phyloP scores from a whole-genome alignment of 2,329 filamentous ascomycete species.

The Cladosporium sp. region DNA sequence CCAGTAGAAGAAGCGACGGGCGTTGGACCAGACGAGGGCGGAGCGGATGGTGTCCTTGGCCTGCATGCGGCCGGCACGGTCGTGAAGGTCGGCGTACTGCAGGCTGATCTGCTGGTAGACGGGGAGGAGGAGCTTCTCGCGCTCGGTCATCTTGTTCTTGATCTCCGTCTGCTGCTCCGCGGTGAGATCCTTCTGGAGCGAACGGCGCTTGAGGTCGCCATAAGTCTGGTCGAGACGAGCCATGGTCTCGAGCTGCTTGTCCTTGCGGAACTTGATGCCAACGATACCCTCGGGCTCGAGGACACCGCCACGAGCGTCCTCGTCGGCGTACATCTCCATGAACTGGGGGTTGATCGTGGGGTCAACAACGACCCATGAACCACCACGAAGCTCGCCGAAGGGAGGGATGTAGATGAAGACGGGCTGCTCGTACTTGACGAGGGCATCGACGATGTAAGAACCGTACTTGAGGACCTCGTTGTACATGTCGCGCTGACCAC shows the following conservation, averaged over 20 bases:
- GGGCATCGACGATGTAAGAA: slow-evolving; percentile 96
- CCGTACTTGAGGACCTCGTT: slow-evolving; percentile 99
- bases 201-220: slow-evolving; percentile 74
- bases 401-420: slow-evolving; percentile 99
- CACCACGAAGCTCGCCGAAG: slow-evolving; percentile 92
- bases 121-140: slow-evolving; percentile 84
- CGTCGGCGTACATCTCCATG: slow-evolving; percentile 99
- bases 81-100: slow-evolving; percentile 95
- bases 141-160: slow-evolving; percentile 77
- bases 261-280: slow-evolving; percentile 96
- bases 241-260: slow-evolving; percentile 98
- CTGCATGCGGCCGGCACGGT: slow-evolving; percentile 95
- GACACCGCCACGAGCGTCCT: slow-evolving; percentile 91
- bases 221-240: slow-evolving; percentile 84
- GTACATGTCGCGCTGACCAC: slow-evolving; percentile 99
- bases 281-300: slow-evolving; percentile 97
- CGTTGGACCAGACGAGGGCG: slow-evolving; percentile 77
- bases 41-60: slow-evolving; percentile 92
- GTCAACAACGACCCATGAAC: slow-evolving; percentile 98
- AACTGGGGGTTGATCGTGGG: slow-evolving; percentile 93
- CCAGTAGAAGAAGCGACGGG: slow-evolving; percentile 99
- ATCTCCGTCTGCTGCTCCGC: slow-evolving; percentile 72
- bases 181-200: slow-evolving; percentile 62
- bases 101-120: slow-evolving; percentile 94
- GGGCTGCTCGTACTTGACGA: slow-evolving; percentile 97